Percentiles rank a stretch among this genome's conserved stretches.
phyloP scores from a whole-genome alignment of 2,329 filamentous ascomycete species.

The Epicoccum nigrum region DNA sequence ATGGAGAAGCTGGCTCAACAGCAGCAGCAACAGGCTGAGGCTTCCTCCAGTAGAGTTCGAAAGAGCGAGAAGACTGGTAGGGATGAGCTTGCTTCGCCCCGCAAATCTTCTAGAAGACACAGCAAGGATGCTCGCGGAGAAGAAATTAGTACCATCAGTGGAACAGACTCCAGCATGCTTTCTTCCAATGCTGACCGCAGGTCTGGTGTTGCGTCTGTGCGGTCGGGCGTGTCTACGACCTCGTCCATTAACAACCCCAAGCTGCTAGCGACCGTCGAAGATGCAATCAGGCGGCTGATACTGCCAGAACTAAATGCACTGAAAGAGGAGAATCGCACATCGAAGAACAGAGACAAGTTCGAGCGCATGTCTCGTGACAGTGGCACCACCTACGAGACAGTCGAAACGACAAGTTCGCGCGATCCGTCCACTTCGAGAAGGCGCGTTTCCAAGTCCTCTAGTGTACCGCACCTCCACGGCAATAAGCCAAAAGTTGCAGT shows the following conservation, averaged over 20 bases:
- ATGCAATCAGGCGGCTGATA: slow-evolving; percentile 87
- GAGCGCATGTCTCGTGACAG: slow-evolving; percentile 59
- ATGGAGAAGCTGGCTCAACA: slow-evolving; percentile 68
- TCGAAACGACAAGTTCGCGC: slow-evolving; percentile 60
- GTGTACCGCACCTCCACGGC: slow-evolving; percentile 63
- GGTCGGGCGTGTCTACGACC: slow-evolving; percentile 58
- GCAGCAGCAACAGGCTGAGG: slow-evolving; percentile 59
- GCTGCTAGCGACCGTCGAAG: slow-evolving; percentile 87
- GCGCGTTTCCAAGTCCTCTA: slow-evolving; percentile 65
- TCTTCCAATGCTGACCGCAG: slow-evolving; percentile 64
- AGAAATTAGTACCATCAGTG: slow-evolving; percentile 50
- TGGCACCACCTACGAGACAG: slow-evolving; percentile 59
- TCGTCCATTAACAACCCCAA: slow-evolving; percentile 93
- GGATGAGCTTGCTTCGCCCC: slow-evolving; percentile 39
- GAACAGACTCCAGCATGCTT: slow-evolving; percentile 66
- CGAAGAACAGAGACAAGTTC: slow-evolving; percentile 72
- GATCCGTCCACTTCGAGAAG: slow-evolving; percentile 56
- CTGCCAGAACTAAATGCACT: slow-evolving; percentile 89
- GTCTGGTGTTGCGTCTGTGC: slow-evolving; percentile 63
- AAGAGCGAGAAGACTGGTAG: slow-evolving; percentile 29
- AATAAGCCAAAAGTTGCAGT: slow-evolving; percentile 66
- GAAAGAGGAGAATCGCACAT: slow-evolving; percentile 85
- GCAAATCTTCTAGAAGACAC: slow-evolving; percentile 46
- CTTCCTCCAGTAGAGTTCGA: slow-evolving; percentile 39
- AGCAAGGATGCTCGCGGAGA: slow-evolving; percentile 54